Conservation (phyloP, 352 stramenopile genomes). For the Aphanomyces astaci region DNA sequence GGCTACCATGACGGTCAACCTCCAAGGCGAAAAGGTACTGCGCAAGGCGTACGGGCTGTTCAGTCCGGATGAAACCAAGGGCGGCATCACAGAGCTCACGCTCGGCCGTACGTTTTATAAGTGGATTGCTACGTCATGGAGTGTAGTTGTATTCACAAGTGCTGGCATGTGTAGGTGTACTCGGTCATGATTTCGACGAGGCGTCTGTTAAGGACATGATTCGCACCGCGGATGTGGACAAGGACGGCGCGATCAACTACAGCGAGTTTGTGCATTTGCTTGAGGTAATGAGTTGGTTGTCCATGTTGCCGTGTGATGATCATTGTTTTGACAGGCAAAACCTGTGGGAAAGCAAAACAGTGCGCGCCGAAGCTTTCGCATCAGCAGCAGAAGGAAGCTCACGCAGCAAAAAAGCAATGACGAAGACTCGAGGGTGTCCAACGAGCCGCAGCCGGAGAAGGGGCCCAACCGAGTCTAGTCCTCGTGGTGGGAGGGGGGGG, state of each 20-base stretch:
- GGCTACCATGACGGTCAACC: conserved; percentile 51
- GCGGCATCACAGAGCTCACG: conserved; percentile 48
- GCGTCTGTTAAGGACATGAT: conserved; percentile 16
- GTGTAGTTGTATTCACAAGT: neutral
- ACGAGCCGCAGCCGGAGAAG: neutral
- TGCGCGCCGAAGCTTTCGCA: neutral
- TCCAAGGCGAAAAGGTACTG: conserved; percentile 51
- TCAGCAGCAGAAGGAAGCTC: neutral
- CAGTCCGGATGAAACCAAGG: conserved; percentile 45
- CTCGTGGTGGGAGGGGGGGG: too few species aligned
- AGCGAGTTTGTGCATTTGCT: conserved; percentile 18
- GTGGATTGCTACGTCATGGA: neutral
- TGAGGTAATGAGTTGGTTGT: neutral
- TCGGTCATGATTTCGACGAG: conserved; percentile 3
- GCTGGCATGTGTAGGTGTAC: neutral
- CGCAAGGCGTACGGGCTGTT: conserved; percentile 52
- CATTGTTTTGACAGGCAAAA: neutral
- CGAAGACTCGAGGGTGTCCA: neutral
- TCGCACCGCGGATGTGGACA: conserved; percentile 4
- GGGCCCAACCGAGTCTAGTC: neutral
- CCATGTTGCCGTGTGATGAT: neutral
- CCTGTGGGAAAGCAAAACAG: neutral
- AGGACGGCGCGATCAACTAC: conserved; percentile 20
- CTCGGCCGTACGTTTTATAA: conserved; percentile 35
- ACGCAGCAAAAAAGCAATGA: neutral